Conservation (phyloP, 352 stramenopile genomes). For the Globisporangium recalcitrans region DNA sequence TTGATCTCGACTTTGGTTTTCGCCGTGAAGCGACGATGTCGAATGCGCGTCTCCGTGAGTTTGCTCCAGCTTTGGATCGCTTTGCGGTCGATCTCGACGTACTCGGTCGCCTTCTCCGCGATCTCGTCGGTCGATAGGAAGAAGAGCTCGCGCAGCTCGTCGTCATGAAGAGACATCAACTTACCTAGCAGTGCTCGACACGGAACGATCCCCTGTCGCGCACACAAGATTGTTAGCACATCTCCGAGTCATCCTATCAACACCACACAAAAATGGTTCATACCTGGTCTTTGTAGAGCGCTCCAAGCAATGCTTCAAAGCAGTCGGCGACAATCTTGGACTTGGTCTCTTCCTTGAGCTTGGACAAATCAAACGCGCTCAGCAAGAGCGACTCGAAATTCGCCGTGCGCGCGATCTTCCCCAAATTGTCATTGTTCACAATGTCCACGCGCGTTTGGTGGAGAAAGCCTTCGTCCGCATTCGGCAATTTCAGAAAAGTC, state of each 20-base stretch:
- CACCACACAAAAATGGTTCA: neutral
- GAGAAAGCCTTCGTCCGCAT: constrained; percentile 57
- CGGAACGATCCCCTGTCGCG: constrained; percentile 41
- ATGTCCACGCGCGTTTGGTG: constrained; percentile 70
- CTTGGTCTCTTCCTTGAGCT: constrained; percentile 45
- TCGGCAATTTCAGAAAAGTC: constrained; percentile 71
- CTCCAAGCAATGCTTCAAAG: constrained; percentile 74
- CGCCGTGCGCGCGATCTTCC: constrained; percentile 61
- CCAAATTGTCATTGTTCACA: constrained; percentile 74
- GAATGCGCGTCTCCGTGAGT: constrained; percentile 30
- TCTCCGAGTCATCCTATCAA: neutral
- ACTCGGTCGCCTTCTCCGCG: constrained; percentile 29
- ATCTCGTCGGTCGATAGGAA: constrained; percentile 60
- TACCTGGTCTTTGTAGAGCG: constrained; percentile 76
- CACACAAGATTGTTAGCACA: neutral
- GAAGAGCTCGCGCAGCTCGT: constrained; percentile 49
- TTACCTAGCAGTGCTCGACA: constrained; percentile 58
- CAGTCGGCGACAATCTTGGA: constrained; percentile 80
- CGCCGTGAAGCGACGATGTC: constrained; percentile 50
- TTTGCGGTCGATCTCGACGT: constrained; percentile 48
- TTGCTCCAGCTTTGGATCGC: constrained; percentile 52
- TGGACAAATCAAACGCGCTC: constrained; percentile 58
- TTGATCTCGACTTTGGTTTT: constrained; percentile 48
- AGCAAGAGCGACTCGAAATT: constrained; percentile 76
- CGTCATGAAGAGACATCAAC: constrained; percentile 52